Evolutionary conservation across 2,329 filamentous ascomycete species (phyloP), one percentile per base, ranked within the genome.

Genomic region (Paecilomyces sp.): DNA sequence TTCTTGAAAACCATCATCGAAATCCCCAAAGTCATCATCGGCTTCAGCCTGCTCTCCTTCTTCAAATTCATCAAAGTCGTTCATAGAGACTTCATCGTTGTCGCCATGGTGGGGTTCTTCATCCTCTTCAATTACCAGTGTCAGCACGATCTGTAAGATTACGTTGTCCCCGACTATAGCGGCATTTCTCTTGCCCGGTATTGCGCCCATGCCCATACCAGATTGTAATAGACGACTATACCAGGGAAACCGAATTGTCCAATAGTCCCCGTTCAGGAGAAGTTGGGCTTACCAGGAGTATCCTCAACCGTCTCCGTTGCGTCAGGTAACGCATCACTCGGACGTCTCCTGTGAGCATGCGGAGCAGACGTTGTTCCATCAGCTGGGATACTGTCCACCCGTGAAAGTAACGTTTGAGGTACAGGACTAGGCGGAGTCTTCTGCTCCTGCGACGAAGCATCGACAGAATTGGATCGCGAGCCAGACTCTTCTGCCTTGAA

Each of bases 1-100:
- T 60, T 76, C 75, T 70, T 90, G 83, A 70, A 91, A 91, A 41
- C 81, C 86, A 64, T 81, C 77, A 70, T 86, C 86, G 75, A 90
- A 90, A 68, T 90, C 87, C 63, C 83, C 82, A 74, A 85, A 84
- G 68, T 83, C 81, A 66, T 81, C 80, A 65, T 80, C 79, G 59
- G 74, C 78, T 61, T 76, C 79, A 61, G 76, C 73, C 60, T 80
- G 79, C 61, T 79, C 79, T 54, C 80, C 81, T 66, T 82, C 78
- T 61, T 78, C 75, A 64, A 80, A 83, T 58, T 82, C 80, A 65
- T 81, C 79, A 70, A 82, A 82, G 31, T 82, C 79, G 58, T 85
- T 86, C 57, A 83, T 84, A 72, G 86, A 85, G 65, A 88, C 88
- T 69, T 89, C 87, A 74, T 91, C 91, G 68, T 62, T 62, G 33